Conservation (phyloP, 2,329 filamentous ascomycete genomes). For the Dactylellina cionopaga region DNA sequence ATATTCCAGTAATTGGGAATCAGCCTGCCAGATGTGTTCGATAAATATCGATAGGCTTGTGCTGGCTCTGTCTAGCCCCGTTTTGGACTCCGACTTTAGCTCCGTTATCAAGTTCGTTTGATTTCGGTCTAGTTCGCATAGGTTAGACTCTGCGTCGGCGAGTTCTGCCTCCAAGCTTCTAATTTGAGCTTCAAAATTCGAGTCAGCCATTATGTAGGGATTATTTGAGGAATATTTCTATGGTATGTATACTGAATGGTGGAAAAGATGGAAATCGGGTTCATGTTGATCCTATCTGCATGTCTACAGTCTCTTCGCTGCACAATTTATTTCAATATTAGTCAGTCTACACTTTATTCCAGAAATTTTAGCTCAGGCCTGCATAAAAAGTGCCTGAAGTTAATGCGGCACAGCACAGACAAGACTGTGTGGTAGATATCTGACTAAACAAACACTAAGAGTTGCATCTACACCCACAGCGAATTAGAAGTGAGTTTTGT, state of each 20-base stretch:
- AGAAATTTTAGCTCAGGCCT: background rate
- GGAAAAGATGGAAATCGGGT: background rate
- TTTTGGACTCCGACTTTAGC: background rate
- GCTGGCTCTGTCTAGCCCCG: background rate
- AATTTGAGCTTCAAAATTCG: background rate
- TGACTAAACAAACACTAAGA: no score
- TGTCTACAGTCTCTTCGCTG: no score
- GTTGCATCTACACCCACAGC: no score
- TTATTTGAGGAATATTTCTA: no score
- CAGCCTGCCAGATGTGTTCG: background rate
- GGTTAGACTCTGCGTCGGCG: background rate
- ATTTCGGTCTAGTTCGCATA: background rate
- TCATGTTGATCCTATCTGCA: no score
- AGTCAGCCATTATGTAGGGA: background rate
- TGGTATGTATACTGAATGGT: background rate
- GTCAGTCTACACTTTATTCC: background rate
- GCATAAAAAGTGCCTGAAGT: background rate
- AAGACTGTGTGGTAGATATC: background rate
- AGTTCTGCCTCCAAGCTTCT: background rate
- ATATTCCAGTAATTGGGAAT: background rate
- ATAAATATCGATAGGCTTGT: background rate
- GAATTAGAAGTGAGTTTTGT: no score
- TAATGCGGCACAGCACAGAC: background rate
- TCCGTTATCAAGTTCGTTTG: background rate
- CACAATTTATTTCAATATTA: no score